A percentile compares a stretch with the other conserved stretches of the same genome.
Conservation (phyloP, 805 yeast genomes). For the Suhomyces tanzawaensis region DNA sequence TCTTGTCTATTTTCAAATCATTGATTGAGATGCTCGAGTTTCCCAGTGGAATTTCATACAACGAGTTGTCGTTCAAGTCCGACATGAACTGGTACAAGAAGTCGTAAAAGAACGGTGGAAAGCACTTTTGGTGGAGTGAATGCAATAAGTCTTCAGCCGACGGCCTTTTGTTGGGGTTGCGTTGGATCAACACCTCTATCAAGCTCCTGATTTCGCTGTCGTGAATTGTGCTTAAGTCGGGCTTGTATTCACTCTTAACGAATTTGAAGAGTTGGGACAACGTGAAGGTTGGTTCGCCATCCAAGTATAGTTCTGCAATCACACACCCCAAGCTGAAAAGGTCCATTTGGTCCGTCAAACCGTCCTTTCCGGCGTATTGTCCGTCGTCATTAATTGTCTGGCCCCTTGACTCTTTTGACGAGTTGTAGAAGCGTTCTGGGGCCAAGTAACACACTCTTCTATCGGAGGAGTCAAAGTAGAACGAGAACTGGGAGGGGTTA, state of each 20-base stretch:
- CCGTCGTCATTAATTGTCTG: conserved; percentile 24
- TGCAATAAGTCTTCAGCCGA: conserved; percentile 53
- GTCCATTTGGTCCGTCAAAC: conserved; percentile 68
- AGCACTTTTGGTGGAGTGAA: conserved; percentile 48
- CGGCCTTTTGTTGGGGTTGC: conserved; percentile 61
- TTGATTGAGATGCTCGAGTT: conserved; percentile 24
- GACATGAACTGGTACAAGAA: conserved; percentile 68
- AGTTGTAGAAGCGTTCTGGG: conserved; percentile 76
- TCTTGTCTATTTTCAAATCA: conserved; percentile 52
- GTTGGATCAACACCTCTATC: conserved; percentile 58
- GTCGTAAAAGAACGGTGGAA: conserved; percentile 67
- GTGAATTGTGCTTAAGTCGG: conserved; percentile 57
- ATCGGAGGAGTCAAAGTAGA: conserved; percentile 87
- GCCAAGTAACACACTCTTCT: conserved; percentile 88
- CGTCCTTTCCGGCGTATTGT: conserved; percentile 19
- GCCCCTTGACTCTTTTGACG: conserved; percentile 20
- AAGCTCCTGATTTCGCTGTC: conserved; percentile 52
- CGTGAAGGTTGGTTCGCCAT: conserved; percentile 84
- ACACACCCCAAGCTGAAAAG: conserved; percentile 82
- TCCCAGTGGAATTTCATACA: conserved; percentile 12
- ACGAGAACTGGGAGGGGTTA: conserved; percentile 88
- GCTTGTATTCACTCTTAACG: conserved; percentile 63
- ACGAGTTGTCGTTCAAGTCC: conserved; percentile 23
- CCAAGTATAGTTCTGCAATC: conserved; percentile 82
- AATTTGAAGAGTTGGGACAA: conserved; percentile 85